Base-by-base conservation (phyloP, 2,329 filamentous ascomycete species). In the Diaporthe sp. region DNA sequence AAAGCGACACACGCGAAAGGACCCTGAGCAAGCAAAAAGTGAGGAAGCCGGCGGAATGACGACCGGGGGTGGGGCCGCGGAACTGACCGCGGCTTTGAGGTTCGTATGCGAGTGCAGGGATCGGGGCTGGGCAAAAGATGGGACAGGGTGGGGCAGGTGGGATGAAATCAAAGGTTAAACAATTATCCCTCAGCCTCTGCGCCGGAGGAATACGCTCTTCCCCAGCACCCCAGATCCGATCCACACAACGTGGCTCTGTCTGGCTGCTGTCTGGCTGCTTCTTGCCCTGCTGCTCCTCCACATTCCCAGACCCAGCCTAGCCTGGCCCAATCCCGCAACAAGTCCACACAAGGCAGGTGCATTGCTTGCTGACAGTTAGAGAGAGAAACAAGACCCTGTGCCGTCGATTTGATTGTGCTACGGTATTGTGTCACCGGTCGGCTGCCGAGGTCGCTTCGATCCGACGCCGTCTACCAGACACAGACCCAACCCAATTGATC, bases 181-280 rank as follows among this genome's bases (percentile, higher is more conserved):
- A 38, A 40, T 68, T 40, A 54, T 54, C 64, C 61, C 61, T 22
- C n/a, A 4, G 13, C 47, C 47, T 52, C 19, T 38, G 45, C 13
- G 15, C 45, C 47, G 45, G 30, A 33, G 35, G 33, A 68, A 25
- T 12, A 38, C n/a, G n/a, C 47, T 30, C 45, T 68, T 67, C 64
- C 64, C 64, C 64, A 68, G 64, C 54, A 52, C 64, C 64, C 64
- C 64, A 68, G 64, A 68, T 68, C 64, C 64, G 64, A 54, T 54
- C 64, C 42, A 52, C 42, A 67, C n/a, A 28, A 28, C 33, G 55
- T 58, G 17, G 17, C 0, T 64, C 60, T 61, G 57, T 33, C 61
- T 66, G 42, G 17, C 28, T 25, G 19, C 28, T 66, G 42, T 13
- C 61, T 66, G 60, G 60, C 42, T 33, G 42, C 42, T 33, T 52